phyloP scores from a whole-genome alignment of 140 eudicot genomes.

The Senecio squalidus region DNA sequence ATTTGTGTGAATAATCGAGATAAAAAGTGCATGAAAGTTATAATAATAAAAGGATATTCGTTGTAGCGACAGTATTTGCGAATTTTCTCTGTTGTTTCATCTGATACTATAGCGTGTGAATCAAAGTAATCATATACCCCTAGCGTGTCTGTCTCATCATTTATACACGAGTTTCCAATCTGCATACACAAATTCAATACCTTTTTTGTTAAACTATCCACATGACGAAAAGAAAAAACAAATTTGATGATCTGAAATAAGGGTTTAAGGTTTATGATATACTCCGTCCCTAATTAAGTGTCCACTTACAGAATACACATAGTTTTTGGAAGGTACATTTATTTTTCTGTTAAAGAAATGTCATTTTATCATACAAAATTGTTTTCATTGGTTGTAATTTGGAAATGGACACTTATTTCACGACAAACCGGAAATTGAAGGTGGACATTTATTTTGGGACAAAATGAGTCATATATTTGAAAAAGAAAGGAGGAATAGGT shows the following conservation, averaged over 20 bases:
- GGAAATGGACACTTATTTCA: too few relatives aligned
- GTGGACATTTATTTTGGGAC: neutral
- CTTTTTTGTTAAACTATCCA: neutral
- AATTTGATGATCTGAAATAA: too few relatives aligned
- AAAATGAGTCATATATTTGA: neutral
- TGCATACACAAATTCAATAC: conserved; percentile 16
- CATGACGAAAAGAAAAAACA: too few relatives aligned
- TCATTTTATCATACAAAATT: too few relatives aligned
- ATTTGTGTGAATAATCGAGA: neutral
- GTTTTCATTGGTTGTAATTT: too few relatives aligned
- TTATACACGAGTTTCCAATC: conserved; percentile 79
- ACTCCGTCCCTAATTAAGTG: too few relatives aligned
- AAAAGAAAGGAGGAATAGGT: neutral
- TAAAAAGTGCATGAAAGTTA: neutral
- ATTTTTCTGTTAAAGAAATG: too few relatives aligned
- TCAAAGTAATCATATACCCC: conserved; percentile 65
- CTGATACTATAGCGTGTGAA: conserved; percentile 60
- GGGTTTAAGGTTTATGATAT: too few relatives aligned
- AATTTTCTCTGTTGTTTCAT: conserved; percentile 32
- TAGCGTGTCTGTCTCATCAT: conserved; percentile 50
- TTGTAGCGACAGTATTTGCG: conserved; percentile 30
- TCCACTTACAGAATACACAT: too few relatives aligned
- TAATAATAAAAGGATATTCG: neutral
- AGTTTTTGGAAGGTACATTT: too few relatives aligned
- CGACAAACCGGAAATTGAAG: neutral